Evolutionary conservation across 345 rosid genomes (phyloP), one percentile per base, ranked within the genome.

Genomic region (Leavenworthia alabamica): DNA sequence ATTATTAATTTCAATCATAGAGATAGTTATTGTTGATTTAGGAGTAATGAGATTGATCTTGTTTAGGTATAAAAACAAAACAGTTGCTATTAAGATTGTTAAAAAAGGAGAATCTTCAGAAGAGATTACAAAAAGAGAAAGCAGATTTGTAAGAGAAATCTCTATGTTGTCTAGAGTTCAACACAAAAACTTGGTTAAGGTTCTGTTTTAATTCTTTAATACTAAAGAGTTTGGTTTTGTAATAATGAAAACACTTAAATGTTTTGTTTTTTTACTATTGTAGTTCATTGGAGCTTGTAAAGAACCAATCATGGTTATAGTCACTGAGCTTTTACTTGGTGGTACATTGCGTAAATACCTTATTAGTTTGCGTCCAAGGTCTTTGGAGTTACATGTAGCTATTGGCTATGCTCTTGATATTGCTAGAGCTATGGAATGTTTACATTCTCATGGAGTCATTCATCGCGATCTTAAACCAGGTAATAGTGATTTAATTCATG

Each of bases 381-480:
- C 82, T 74, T 76, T 93, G 72, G 99, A 87, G 26, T 75, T 53
- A 48, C 70, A 64, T 71, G 75, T 85, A 61, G 97, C 92, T 12
- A 66, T 89, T 60, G 90, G 85, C 4, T 87, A 78, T 50, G 96
- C 97, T 2, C 96, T 93, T 58, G 99, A 89, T 69, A 93, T 93
- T 72, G 95, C 97, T 65, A 92, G 95, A 15, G 99, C 97, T 4
- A 89, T 93, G 92, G 99, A 93, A 49, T 89, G 99, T 70, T 73
- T 93, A 73, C 99, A 93, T 55, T 77, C 95, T 27, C 96, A 93
- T 65, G 99, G 99, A 70, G 81, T 89, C 73, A 93, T 93, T 55
- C 99, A 93, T 46, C 89, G 99, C 5, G 97, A 93, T 77, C 80
- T 89, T 53, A 93, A 93, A 78, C 99, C 99, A 41, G 99, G 99